These are phyloP conservation scores for Jaapia argillacea DNA, from an alignment of 768 basidiomycete genomes.

Conservation along the genomic window DNA sequence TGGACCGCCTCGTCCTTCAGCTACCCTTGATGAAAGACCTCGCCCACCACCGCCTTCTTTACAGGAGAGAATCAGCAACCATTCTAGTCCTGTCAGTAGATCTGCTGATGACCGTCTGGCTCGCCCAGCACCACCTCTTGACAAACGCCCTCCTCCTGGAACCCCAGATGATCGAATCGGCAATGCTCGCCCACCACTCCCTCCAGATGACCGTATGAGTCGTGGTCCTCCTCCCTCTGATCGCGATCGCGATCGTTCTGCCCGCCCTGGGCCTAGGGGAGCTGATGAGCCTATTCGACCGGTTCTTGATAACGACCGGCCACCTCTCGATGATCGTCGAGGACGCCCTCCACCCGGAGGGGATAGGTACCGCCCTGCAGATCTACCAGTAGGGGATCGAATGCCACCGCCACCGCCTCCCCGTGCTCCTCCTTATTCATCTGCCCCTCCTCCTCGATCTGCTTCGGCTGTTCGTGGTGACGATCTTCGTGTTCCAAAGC, in stretches of 20 bases:
- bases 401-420: background rate
- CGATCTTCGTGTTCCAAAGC: slow-evolving; percentile 4
- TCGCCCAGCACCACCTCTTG: slow-evolving; percentile 12
- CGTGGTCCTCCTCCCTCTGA: slow-evolving; percentile 13
- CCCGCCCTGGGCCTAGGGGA: background rate
- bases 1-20: slow-evolving; percentile 5
- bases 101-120: background rate
- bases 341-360: background rate
- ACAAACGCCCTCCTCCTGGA: too few species aligned
- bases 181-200: slow-evolving; percentile 9
- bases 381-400: background rate
- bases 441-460: slow-evolving; percentile 11
- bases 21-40: slow-evolving; percentile 14
- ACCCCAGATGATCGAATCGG: too few species aligned
- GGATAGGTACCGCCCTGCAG: background rate
- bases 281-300: background rate
- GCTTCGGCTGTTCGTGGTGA: slow-evolving; percentile 11
- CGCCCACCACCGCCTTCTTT: slow-evolving; percentile 9
- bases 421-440: slow-evolving; percentile 5
- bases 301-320: background rate
- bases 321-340: background rate
- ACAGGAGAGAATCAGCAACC: slow-evolving; percentile 3
- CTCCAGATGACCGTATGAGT: slow-evolving; percentile 10
- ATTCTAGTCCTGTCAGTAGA: slow-evolving; percentile 3
- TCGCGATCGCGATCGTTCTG: slow-evolving; percentile 11